Conservation (phyloP, 495 filamentous ascomycete genomes). For the Recurvomyces mirabilis region DNA sequence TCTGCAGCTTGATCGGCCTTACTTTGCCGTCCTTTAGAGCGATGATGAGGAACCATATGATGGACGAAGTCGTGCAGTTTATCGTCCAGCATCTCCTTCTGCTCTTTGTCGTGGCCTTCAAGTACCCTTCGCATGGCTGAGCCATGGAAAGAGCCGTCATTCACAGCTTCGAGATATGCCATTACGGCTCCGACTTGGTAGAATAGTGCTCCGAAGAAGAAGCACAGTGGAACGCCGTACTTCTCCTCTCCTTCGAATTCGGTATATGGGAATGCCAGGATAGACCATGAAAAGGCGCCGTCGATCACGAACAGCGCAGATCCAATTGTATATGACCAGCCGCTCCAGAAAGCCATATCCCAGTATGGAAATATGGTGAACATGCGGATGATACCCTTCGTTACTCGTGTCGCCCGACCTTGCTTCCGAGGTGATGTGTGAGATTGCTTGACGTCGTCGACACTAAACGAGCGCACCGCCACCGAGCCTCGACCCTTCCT, state of each 20-base stretch:
- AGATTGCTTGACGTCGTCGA: background rate
- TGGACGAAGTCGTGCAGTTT: constrained; percentile 14
- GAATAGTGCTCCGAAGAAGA: constrained; percentile 17
- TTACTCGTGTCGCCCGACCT: background rate
- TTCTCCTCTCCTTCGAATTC: constrained; percentile 3
- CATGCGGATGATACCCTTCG: constrained; percentile 6
- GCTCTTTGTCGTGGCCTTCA: constrained; percentile 14
- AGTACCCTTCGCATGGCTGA: constrained; percentile 12
- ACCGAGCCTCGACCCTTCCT: constrained; percentile 5
- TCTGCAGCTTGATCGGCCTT: too few relatives aligned
- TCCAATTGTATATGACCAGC: constrained; percentile 15
- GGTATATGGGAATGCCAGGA: constrained; percentile 4
- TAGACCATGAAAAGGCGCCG: constrained; percentile 10
- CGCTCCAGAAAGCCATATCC: constrained; percentile 21
- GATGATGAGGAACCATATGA: constrained; percentile 5
- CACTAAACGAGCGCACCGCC: background rate
- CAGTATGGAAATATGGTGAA: constrained; percentile 15
- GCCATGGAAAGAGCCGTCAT: constrained; percentile 15
- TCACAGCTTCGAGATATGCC: constrained; percentile 21
- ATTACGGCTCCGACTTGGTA: constrained; percentile 16
- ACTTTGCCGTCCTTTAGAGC: too few relatives aligned
- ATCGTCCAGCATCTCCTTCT: constrained; percentile 14
- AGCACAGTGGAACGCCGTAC: constrained; percentile 12
- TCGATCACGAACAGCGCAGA: constrained; percentile 17
- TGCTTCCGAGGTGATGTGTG: background rate